Evolutionary conservation across 164 flowering plant species (phyloP).

Genomic region (Umbilicus rupestris): DNA sequence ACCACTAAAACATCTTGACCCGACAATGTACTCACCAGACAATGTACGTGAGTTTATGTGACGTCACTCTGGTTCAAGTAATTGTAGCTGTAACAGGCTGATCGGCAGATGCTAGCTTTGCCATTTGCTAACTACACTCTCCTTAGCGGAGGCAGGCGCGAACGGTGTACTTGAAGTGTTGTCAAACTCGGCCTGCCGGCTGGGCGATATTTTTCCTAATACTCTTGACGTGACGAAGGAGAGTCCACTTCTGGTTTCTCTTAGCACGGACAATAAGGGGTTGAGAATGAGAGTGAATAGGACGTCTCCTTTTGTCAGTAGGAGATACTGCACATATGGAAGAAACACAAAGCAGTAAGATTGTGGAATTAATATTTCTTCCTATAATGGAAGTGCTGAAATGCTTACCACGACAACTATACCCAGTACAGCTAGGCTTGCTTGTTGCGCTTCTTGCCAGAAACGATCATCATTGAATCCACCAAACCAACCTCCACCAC

Average conservation of each 20-base stretch:
- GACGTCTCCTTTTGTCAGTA: slow-evolving; percentile 69
- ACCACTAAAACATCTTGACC: no score
- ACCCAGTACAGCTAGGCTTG: slow-evolving; percentile 53
- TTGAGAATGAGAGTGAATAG: slow-evolving; percentile 66
- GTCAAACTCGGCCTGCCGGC: slow-evolving; percentile 12
- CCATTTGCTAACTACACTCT: slow-evolving; percentile 73
- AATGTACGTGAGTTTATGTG: no score
- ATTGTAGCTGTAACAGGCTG: no score
- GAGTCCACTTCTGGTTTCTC: slow-evolving; percentile 49
- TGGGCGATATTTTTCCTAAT: slow-evolving; percentile 19
- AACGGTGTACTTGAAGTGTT: slow-evolving; percentile 16
- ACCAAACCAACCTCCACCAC: slow-evolving; percentile 87
- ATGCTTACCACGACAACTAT: slow-evolving; percentile 52
- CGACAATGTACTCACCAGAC: no score
- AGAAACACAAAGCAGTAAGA: slow-evolving; percentile 1
- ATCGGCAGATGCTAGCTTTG: slow-evolving; percentile 26
- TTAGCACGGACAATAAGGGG: slow-evolving; percentile 54
- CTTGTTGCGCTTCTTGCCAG: slow-evolving; percentile 78
- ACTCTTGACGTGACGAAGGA: slow-evolving; percentile 30
- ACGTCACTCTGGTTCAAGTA: no score
- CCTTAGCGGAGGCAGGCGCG: slow-evolving; percentile 48
- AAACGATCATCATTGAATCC: slow-evolving; percentile 66
- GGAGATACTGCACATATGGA: slow-evolving; percentile 41
- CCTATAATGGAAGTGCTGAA: background rate
- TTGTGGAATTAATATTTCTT: background rate